Conservation (phyloP, 345 rosid genomes). For the Citrus unshiu region DNA sequence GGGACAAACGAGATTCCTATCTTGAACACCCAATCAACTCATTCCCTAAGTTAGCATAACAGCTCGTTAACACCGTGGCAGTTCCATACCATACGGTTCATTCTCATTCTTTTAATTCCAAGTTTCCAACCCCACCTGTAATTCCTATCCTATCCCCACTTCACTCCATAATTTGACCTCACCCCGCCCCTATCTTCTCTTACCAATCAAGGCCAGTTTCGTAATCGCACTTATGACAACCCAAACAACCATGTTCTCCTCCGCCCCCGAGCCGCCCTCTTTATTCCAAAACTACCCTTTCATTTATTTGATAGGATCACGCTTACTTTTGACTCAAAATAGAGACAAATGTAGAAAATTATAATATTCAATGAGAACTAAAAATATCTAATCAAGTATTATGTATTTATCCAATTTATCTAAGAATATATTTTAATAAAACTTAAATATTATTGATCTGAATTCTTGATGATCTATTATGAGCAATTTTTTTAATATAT, state of each 20-base stretch:
- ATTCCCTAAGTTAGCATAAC: slow-evolving; percentile 16
- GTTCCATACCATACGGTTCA: slow-evolving; percentile 5
- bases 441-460: neutral
- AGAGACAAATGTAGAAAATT: neutral
- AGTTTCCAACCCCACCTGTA: neutral
- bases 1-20: slow-evolving; percentile 36
- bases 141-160: slow-evolving; percentile 10
- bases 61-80: slow-evolving; percentile 27
- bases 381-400: neutral
- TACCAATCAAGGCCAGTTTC: slow-evolving; percentile 24
- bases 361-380: neutral
- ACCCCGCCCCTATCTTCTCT: neutral
- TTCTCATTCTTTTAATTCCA: neutral
- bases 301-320: too few species aligned
- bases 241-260: slow-evolving; percentile 26
- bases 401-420: too few species aligned
- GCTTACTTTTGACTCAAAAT: neutral
- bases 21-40: slow-evolving; percentile 19
- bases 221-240: neutral
- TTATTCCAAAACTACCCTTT: slow-evolving; percentile 26
- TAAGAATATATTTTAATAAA: too few species aligned
- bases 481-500: neutral
- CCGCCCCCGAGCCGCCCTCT: neutral
- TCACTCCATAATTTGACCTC: neutral
- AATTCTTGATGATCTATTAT: too few species aligned